These are phyloP conservation scores for Aspergillus jensenii DNA, from an alignment of 2,329 filamentous ascomycete species.

Conservation along the genomic window DNA sequence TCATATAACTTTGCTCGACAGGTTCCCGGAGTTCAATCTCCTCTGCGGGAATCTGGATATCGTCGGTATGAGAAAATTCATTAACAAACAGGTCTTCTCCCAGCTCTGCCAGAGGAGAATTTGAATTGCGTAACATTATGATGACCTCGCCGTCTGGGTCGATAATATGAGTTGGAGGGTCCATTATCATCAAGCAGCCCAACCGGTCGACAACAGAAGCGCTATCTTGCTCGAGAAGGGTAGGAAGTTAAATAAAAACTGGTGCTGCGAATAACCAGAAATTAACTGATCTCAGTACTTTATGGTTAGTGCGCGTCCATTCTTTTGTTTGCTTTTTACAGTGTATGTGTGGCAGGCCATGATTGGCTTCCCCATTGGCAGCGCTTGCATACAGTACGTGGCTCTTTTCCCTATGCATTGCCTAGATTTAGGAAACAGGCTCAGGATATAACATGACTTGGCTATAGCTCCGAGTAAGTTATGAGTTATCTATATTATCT, in stretches of 20 bases:
- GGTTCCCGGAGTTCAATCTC: neutral
- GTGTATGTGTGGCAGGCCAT: neutral
- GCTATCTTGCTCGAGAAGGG: neutral
- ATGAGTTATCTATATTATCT: too few relatives aligned
- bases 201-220: neutral
- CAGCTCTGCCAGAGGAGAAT: neutral
- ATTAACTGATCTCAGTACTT: neutral
- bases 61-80: neutral
- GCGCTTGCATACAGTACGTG: neutral
- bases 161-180: neutral
- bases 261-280: neutral
- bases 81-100: neutral
- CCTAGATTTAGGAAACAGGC: too few relatives aligned
- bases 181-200: neutral
- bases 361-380: neutral
- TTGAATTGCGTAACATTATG: neutral
- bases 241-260: neutral
- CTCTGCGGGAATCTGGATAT: neutral
- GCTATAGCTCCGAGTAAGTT: too few relatives aligned
- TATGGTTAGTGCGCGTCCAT: too few relatives aligned
- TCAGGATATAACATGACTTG: too few relatives aligned
- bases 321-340: neutral
- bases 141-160: slow-evolving; percentile 8
- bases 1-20: neutral
- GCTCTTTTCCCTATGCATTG: too few relatives aligned